These are phyloP conservation scores for Xylaria sp. DNA, from an alignment of 2,329 filamentous ascomycete species.

Conservation along the genomic window DNA sequence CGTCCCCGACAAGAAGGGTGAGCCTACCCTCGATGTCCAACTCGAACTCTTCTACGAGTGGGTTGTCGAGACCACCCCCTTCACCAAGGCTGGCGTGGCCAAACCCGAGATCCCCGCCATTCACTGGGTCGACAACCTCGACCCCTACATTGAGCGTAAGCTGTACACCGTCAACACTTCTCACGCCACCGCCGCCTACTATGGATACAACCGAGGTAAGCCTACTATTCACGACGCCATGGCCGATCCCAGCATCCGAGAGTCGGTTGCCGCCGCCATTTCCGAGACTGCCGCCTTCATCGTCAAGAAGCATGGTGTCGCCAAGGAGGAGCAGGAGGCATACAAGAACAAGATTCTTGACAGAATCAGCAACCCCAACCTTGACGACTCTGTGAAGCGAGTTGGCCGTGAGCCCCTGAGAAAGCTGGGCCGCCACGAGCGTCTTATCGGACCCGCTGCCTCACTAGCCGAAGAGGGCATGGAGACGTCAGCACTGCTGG, in stretches of 20 bases:
- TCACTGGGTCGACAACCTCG: conserved; percentile 88
- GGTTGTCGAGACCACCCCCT: conserved; percentile 91
- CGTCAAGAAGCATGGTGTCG: conserved; percentile 85
- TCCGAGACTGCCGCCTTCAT: conserved; percentile 89
- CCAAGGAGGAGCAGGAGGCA: conserved; percentile 77
- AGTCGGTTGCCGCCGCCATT: conserved; percentile 82
- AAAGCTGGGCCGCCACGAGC: conserved; percentile 94
- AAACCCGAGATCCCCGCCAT: conserved; percentile 74
- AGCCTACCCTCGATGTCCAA: conserved; percentile 87
- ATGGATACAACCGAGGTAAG: conserved; percentile 88
- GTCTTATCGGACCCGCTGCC: conserved; percentile 91
- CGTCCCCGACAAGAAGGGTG: conserved; percentile 86
- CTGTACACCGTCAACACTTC: conserved; percentile 99
- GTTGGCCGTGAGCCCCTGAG: conserved; percentile 94
- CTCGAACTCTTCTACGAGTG: conserved; percentile 99
- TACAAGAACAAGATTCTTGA: conserved; percentile 94
- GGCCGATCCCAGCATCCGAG: conserved; percentile 80
- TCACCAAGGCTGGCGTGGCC: conserved; percentile 59
- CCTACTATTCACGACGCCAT: conserved; percentile 90
- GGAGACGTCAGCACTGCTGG: conserved; percentile 78
- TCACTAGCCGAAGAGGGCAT: conserved; percentile 86
- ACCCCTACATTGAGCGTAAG: conserved; percentile 98
- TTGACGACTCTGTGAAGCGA: conserved; percentile 93
- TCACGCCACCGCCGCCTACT: conserved; percentile 95
- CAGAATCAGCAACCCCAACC: conserved; percentile 91